phyloP scores from a whole-genome alignment of 2,329 filamentous ascomycete species.

The Calonectria hongkongensis region DNA sequence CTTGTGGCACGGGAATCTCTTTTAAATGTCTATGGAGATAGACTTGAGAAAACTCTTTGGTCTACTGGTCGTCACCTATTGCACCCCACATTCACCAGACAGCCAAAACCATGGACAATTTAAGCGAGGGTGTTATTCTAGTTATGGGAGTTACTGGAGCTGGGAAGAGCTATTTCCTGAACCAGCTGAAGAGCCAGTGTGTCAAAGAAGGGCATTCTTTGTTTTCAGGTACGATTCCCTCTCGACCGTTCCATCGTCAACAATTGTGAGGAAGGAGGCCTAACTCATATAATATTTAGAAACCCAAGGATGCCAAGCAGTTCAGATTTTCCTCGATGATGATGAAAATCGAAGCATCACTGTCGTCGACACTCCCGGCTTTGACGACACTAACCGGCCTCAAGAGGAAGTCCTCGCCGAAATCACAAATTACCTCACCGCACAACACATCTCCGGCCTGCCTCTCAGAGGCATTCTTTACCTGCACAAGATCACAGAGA shows the following conservation, averaged over 20 bases:
- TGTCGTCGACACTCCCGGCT: conserved; percentile 41
- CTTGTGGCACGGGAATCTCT: not conserved
- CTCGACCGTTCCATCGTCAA: too few relatives aligned
- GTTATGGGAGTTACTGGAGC: conserved; percentile 34
- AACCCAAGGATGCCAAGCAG: conserved; percentile 14
- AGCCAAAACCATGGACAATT: conserved; percentile 15
- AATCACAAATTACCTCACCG: conserved; percentile 18
- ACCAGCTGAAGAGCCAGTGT: conserved; percentile 34
- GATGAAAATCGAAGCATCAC: conserved; percentile 27
- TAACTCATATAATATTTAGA: conserved; percentile 1
- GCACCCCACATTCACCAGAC: not conserved
- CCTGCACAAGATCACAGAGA: conserved; percentile 34
- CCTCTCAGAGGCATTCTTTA: conserved; percentile 29
- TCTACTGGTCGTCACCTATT: not conserved
- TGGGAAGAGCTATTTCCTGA: conserved; percentile 40
- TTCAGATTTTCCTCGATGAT: conserved; percentile 25
- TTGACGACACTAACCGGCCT: conserved; percentile 40
- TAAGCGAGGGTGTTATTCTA: conserved; percentile 35
- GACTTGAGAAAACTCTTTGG: not conserved
- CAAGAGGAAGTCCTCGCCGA: conserved; percentile 32
- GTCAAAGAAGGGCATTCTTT: conserved; percentile 33
- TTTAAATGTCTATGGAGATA: not conserved
- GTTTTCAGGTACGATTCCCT: conserved; percentile 16
- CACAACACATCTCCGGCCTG: conserved; percentile 7
- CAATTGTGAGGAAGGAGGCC: not conserved